Conservation (phyloP, 2,329 filamentous ascomycete genomes). For the Beauveria australis region DNA sequence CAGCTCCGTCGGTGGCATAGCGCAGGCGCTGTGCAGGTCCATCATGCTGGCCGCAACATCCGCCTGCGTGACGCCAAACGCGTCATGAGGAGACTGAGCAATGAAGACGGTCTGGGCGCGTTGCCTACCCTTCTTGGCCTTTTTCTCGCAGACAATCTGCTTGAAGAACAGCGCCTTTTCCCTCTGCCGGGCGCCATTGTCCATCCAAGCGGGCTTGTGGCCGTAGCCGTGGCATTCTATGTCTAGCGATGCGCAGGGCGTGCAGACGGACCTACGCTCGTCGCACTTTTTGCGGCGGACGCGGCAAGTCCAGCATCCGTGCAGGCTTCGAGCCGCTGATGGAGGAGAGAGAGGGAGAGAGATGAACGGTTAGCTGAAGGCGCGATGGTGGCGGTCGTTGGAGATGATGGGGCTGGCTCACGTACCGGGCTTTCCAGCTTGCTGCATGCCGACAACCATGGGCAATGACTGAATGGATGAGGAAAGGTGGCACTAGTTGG, state of each 20-base stretch:
- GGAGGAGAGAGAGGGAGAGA: neutral
- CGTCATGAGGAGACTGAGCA: neutral
- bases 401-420: neutral
- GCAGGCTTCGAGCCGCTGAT: neutral
- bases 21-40: neutral
- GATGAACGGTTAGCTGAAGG: neutral
- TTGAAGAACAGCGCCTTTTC: neutral
- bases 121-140: neutral
- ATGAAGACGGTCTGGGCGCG: neutral
- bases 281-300: neutral
- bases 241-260: neutral
- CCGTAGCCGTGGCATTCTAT: neutral
- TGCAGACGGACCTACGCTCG: neutral
- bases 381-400: neutral
- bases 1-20: neutral
- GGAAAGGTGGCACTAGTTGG: neutral
- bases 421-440: neutral
- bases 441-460: neutral
- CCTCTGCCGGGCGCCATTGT: neutral
- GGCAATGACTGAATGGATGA: neutral
- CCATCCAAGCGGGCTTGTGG: neutral
- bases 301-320: neutral
- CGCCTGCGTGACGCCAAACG: neutral
- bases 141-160: neutral
- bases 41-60: neutral